Evolutionary conservation across 768 basidiomycete genomes (phyloP).

Genomic region (Psilocybe azurescens): DNA sequence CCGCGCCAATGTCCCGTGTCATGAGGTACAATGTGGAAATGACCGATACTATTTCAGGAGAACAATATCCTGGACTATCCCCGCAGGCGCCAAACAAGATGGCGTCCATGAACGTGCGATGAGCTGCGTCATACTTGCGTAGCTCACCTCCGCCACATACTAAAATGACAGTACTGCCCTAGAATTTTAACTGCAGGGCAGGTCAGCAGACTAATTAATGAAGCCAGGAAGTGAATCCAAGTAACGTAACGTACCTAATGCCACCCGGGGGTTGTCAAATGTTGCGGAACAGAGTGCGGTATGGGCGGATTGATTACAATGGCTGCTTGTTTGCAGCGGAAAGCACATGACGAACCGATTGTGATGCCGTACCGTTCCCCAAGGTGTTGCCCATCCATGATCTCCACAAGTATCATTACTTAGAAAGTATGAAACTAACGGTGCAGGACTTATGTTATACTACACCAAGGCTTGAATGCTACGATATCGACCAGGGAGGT

Average conservation of each 20-base stretch:
- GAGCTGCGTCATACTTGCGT: neutral
- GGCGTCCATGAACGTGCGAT: neutral
- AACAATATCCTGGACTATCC: neutral
- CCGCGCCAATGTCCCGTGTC: constrained; percentile 5
- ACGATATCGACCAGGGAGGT: too few relatives aligned
- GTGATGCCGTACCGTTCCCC: neutral
- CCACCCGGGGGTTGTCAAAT: neutral
- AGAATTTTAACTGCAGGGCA: neutral
- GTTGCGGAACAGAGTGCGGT: neutral
- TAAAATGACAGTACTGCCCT: neutral
- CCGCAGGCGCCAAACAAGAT: constrained; percentile 2
- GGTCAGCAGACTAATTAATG: neutral
- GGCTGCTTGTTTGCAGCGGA: neutral
- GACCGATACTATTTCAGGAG: constrained; percentile 2
- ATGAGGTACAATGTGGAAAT: neutral
- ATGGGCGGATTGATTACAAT: neutral
- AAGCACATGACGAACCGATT: neutral
- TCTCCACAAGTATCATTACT: neutral
- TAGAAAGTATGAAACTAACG: too few relatives aligned
- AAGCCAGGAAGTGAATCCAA: neutral
- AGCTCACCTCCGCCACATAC: neutral
- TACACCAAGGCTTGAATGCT: too few relatives aligned
- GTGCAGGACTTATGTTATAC: too few relatives aligned
- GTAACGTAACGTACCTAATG: constrained; percentile 1
- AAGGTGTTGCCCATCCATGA: neutral